These are phyloP conservation scores for Fagus crenata DNA, from an alignment of 306 rosid genomes.

Conservation along the genomic window DNA sequence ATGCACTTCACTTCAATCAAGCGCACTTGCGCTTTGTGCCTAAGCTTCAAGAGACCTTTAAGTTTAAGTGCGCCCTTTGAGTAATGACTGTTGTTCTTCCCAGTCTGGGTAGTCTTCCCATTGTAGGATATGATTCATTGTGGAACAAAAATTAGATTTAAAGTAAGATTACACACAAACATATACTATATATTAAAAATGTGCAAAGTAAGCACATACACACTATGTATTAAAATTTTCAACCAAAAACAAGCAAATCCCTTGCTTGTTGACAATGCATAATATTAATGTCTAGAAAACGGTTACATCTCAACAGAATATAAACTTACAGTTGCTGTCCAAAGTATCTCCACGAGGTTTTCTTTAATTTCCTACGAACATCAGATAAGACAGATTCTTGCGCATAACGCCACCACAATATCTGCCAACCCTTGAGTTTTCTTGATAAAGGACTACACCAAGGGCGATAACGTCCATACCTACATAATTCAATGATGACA, in stretches of 20 bases:
- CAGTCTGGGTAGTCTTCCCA: no score
- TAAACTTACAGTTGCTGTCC: slow-evolving; percentile 78
- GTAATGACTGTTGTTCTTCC: no score
- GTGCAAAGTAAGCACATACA: neutral
- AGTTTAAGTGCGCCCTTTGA: no score
- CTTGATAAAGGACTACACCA: slow-evolving; percentile 64
- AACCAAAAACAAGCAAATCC: neutral
- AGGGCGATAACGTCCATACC: slow-evolving; percentile 95
- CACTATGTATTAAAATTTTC: no score
- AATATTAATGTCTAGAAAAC: slow-evolving; percentile 13
- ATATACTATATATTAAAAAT: neutral
- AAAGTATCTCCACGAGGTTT: slow-evolving; percentile 86
- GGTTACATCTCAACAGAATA: slow-evolving; percentile 6
- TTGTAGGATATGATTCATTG: neutral
- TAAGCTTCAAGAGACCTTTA: no score
- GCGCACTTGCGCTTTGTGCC: no score
- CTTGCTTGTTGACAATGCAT: neutral
- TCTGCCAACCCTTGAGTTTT: slow-evolving; percentile 70
- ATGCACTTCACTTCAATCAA: no score
- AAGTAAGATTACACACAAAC: slow-evolving; percentile 5
- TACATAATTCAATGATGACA: slow-evolving; percentile 30
- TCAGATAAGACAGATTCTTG: slow-evolving; percentile 83
- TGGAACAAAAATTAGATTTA: neutral
- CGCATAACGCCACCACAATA: slow-evolving; percentile 92
- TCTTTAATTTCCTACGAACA: slow-evolving; percentile 74